These are phyloP conservation scores for Mariannaea sp. DNA, from an alignment of 2,329 filamentous ascomycete genomes.

Conservation along the genomic window DNA sequence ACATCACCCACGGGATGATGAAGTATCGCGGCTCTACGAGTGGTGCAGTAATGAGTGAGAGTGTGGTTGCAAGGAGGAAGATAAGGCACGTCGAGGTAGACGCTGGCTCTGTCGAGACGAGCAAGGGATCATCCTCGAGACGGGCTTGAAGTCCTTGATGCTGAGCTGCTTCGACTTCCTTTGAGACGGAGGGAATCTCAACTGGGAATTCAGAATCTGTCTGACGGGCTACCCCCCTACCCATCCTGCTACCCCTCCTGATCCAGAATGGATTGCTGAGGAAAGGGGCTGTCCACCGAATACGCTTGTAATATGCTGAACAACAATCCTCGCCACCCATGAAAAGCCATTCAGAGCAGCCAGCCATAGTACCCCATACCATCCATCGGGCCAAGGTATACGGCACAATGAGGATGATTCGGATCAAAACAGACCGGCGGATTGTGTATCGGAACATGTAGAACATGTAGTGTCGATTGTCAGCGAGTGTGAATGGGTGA, in stretches of 20 bases:
- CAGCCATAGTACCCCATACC: constrained; percentile 66
- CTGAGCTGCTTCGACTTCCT: constrained; percentile 8
- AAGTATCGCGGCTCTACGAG: constrained; percentile 96
- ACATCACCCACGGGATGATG: constrained; percentile 93
- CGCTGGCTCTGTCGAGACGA: constrained; percentile 40
- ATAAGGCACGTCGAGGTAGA: constrained; percentile 59
- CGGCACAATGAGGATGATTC: constrained; percentile 68
- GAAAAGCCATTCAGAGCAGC: constrained; percentile 38
- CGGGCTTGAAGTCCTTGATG: constrained; percentile 19
- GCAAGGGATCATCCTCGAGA: constrained; percentile 35
- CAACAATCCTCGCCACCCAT: constrained; percentile 19
- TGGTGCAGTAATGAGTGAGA: constrained; percentile 85
- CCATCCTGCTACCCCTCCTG: constrained; percentile 11
- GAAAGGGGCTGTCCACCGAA: constrained; percentile 25
- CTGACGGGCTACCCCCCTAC: constrained; percentile 5
- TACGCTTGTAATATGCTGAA: constrained; percentile 18
- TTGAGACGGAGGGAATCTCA: constrained; percentile 1
- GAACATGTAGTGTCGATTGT: constrained; percentile 97
- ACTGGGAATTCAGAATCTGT: constrained; percentile 18
- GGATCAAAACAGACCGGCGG: constrained; percentile 64
- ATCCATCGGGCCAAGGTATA: constrained; percentile 76
- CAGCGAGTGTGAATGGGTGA: constrained; percentile 93
- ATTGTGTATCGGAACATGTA: constrained; percentile 91
- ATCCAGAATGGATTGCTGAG: constrained; percentile 39
- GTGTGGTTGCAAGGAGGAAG: constrained; percentile 68